Evolutionary conservation across 345 rosid genomes (phyloP).

Genomic region (Trapa bicornis): DNA sequence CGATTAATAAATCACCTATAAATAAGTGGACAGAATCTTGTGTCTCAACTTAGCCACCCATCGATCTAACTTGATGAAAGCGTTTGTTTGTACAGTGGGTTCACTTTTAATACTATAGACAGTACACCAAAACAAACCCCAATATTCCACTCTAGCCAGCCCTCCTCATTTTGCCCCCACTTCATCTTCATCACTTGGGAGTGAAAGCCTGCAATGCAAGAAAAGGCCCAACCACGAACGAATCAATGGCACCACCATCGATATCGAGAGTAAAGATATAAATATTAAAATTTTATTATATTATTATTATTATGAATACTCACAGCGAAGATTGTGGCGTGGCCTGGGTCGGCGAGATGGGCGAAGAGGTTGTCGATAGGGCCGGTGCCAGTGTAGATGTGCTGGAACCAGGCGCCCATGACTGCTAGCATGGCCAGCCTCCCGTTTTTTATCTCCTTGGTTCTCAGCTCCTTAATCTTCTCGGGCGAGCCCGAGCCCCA

Average conservation of each 20-base stretch:
- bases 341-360: slow-evolving; percentile 97
- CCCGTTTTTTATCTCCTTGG: slow-evolving; percentile 94
- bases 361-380: slow-evolving; percentile 95
- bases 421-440: slow-evolving; percentile 97
- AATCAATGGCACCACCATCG: too few species aligned
- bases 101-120: slow-evolving; percentile 4
- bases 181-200: slow-evolving; percentile 41
- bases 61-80: slow-evolving; percentile 8
- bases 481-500: slow-evolving; percentile 81
- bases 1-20: too few species aligned
- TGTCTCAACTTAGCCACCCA: too few species aligned
- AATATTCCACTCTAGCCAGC: slow-evolving; percentile 12
- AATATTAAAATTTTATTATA: too few species aligned
- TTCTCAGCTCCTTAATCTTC: slow-evolving; percentile 79
- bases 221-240: neutral
- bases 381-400: slow-evolving; percentile 90
- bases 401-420: slow-evolving; percentile 99
- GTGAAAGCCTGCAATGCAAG: slow-evolving; percentile 53
- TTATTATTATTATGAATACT: slow-evolving; percentile 9
- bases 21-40: too few species aligned
- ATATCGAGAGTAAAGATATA: too few species aligned
- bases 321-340: slow-evolving; percentile 85
- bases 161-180: neutral
- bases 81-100: slow-evolving; percentile 29
- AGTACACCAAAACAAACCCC: neutral